Evolutionary conservation across 2,329 filamentous ascomycete species (phyloP).

Genomic region (Diaporthe destruens): DNA sequence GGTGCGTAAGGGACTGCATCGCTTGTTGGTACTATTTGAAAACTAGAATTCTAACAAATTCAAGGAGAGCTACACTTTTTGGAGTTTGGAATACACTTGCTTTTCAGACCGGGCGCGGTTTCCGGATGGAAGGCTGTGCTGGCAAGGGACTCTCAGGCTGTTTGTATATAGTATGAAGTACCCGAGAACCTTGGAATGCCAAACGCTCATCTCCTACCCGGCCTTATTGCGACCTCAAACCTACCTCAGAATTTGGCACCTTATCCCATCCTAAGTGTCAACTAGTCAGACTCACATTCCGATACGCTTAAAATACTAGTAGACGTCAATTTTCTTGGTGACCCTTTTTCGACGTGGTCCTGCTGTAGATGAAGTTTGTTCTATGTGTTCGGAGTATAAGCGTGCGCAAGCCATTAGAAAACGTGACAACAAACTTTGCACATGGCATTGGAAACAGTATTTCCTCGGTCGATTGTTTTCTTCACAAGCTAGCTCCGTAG

Average conservation of each 20-base stretch:
- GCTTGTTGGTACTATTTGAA: accelerated
- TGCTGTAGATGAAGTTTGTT: too few relatives aligned
- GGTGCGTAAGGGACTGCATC: neutral
- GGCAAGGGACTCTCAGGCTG: neutral
- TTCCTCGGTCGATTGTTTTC: too few relatives aligned
- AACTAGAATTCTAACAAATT: accelerated
- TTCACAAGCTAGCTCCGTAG: too few relatives aligned
- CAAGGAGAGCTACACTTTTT: neutral
- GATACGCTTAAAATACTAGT: neutral
- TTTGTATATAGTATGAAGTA: neutral
- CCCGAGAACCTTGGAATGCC: neutral
- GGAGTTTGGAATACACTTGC: neutral
- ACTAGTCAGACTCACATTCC: neutral
- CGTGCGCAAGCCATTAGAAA: too few relatives aligned
- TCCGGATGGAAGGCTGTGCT: neutral
- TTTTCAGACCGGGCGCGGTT: too few relatives aligned
- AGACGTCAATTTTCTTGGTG: too few relatives aligned
- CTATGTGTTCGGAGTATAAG: too few relatives aligned
- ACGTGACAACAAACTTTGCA: too few relatives aligned
- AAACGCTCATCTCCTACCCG: neutral
- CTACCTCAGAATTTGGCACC: neutral
- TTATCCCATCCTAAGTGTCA: neutral
- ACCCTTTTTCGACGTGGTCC: too few relatives aligned
- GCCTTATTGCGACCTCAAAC: neutral
- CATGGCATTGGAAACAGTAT: too few relatives aligned